These are phyloP conservation scores for Dictyostelium citrinum DNA, from an alignment of 78 protist genomes.

Conservation along the genomic window DNA sequence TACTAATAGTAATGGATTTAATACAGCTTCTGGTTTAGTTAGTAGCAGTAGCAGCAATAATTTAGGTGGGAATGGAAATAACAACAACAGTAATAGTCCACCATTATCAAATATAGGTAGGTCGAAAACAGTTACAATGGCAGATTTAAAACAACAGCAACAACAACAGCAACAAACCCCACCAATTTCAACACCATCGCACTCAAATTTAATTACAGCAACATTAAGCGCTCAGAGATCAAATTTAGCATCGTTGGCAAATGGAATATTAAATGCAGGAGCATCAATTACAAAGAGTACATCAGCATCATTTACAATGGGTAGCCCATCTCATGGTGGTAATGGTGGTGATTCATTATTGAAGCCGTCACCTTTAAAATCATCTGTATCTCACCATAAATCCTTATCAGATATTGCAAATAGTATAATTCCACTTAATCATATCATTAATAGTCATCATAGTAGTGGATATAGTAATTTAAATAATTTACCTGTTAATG, in stretches of 20 bases:
- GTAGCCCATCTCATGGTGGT: neutral
- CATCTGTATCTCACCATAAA: conserved; percentile 37
- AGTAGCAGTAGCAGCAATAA: neutral
- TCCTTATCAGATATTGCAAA: conserved; percentile 20
- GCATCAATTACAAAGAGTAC: conserved; percentile 32
- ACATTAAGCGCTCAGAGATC: neutral
- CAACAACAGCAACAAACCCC: neutral
- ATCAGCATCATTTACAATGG: conserved; percentile 66
- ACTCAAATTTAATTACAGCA: neutral
- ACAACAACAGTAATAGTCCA: neutral
- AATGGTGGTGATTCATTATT: neutral
- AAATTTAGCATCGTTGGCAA: conserved; percentile 24
- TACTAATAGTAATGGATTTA: neutral
- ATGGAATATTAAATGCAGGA: neutral
- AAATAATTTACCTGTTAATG: neutral
- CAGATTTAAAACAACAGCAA: conserved; percentile 27
- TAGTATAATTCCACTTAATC: neutral
- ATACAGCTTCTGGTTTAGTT: neutral
- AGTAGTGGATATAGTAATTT: neutral
- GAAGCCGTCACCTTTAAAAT: neutral
- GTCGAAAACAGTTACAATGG: conserved; percentile 22
- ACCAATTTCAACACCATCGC: neutral
- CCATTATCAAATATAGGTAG: neutral
- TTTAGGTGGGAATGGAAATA: neutral
- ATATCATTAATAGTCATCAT: neutral